Evolutionary conservation across 2,329 filamentous ascomycete genomes (phyloP).

Genomic region (Talaromyces sp.): DNA sequence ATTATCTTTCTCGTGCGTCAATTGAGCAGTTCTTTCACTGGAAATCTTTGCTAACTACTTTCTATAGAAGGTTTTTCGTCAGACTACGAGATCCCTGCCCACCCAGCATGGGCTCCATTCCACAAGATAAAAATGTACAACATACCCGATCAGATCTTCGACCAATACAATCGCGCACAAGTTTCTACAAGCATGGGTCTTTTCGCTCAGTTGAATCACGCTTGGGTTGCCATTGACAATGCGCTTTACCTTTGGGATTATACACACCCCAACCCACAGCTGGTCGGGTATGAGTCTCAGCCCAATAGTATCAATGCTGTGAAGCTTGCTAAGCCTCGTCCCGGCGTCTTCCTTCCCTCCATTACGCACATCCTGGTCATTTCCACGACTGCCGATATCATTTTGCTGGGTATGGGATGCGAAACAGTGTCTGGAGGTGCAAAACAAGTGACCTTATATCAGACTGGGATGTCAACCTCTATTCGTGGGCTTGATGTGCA

Average conservation of each 20-base stretch:
- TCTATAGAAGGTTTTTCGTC: constrained; percentile 75
- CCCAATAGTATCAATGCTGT: constrained; percentile 85
- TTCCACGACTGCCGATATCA: constrained; percentile 77
- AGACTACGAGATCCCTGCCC: constrained; percentile 74
- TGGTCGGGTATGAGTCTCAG: constrained; percentile 89
- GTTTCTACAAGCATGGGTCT: constrained; percentile 91
- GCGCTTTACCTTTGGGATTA: constrained; percentile 98
- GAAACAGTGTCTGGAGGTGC: constrained; percentile 61
- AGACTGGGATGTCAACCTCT: constrained; percentile 77
- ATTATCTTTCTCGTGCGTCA: constrained; percentile 76
- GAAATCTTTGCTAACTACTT: constrained; percentile 25
- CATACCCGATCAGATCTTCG: constrained; percentile 86
- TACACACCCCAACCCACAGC: constrained; percentile 80
- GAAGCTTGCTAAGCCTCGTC: constrained; percentile 75
- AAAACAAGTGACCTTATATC: constrained; percentile 71
- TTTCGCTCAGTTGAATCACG: constrained; percentile 90
- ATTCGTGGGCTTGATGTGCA: constrained; percentile 72
- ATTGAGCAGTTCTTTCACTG: background rate
- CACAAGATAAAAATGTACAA: constrained; percentile 80
- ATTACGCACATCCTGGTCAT: constrained; percentile 88
- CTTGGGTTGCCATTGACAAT: constrained; percentile 94
- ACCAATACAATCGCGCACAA: constrained; percentile 83
- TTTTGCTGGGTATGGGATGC: constrained; percentile 75
- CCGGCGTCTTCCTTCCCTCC: constrained; percentile 77
- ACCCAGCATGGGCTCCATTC: constrained; percentile 77